phyloP scores from a whole-genome alignment of 441 rosid species.

The Pelargonium citronellum region DNA sequence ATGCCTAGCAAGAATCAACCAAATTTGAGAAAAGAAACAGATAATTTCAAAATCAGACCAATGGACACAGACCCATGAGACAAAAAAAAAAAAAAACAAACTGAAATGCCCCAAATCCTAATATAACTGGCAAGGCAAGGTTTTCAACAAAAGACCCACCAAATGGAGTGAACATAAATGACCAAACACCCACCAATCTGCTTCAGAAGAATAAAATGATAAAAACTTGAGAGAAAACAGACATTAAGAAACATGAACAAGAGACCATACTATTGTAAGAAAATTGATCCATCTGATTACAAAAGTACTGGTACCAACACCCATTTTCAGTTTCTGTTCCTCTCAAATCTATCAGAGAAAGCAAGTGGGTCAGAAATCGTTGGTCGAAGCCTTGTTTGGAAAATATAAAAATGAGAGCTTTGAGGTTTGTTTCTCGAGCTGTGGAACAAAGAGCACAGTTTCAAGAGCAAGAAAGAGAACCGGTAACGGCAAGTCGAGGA shows the following conservation, averaged over 20 bases:
- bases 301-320: constrained; percentile 78
- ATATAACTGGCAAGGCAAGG: neutral
- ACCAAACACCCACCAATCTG: constrained; percentile 6
- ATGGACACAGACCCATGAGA: neutral
- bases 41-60: neutral
- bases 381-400: neutral
- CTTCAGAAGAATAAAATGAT: neutral
- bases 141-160: neutral
- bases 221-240: too few species aligned
- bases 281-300: constrained; percentile 91
- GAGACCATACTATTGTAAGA: constrained; percentile 60
- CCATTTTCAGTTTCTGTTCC: constrained; percentile 37
- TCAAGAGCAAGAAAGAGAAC: constrained; percentile 10
- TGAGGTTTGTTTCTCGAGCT: constrained; percentile 8
- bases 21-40: neutral
- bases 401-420: constrained; percentile 9
- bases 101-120: neutral
- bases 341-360: constrained; percentile 15
- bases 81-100: neutral
- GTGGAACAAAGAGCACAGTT: constrained; percentile 17
- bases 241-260: neutral
- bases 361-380: constrained; percentile 11
- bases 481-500: constrained; percentile 1
- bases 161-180: constrained; percentile 3
- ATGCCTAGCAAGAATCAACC: neutral